These are phyloP conservation scores for Lithospermum erythrorhizon DNA, from an alignment of 257 asterid genomes.

Conservation along the genomic window DNA sequence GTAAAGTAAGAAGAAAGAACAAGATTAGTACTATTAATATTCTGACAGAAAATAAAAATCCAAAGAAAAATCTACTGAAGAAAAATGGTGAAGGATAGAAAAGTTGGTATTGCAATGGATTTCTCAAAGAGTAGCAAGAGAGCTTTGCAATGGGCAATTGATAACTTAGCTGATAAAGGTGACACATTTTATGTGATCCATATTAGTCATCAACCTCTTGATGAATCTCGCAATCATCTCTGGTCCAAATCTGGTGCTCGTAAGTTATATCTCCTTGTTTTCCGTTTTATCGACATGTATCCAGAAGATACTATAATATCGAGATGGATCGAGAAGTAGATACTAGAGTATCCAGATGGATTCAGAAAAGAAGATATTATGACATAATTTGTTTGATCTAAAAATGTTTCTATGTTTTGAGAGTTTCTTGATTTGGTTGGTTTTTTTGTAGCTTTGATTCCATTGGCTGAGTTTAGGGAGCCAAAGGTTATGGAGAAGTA, in stretches of 20 bases:
- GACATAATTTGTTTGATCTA: neutral
- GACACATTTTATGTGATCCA: slow-evolving; percentile 56
- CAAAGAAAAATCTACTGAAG: neutral
- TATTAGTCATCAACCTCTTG: slow-evolving; percentile 26
- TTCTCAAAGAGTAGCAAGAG: slow-evolving; percentile 81
- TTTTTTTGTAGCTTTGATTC: slow-evolving; percentile 55
- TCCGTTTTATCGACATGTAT: too few species aligned
- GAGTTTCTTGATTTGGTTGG: neutral
- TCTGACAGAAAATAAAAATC: neutral
- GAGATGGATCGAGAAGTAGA: too few species aligned
- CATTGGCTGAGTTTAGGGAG: slow-evolving; percentile 68
- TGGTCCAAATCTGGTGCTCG: slow-evolving; percentile 69
- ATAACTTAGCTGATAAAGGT: slow-evolving; percentile 67
- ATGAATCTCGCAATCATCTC: slow-evolving; percentile 35
- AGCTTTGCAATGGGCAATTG: slow-evolving; percentile 76
- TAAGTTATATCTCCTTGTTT: slow-evolving; percentile 15
- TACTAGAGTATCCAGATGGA: too few species aligned
- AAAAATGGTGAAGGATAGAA: slow-evolving; percentile 66
- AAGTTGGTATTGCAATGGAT: slow-evolving; percentile 75
- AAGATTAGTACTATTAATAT: too few species aligned
- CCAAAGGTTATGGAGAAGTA: slow-evolving; percentile 62
- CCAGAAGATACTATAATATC: too few species aligned
- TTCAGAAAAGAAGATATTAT: too few species aligned
- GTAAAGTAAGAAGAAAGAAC: slow-evolving; percentile 2
- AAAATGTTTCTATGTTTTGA: neutral